Evolutionary conservation across 2,329 filamentous ascomycete species (phyloP), one percentile per base, ranked within the genome.

Genomic region (Beauveria rudraprayagi): DNA sequence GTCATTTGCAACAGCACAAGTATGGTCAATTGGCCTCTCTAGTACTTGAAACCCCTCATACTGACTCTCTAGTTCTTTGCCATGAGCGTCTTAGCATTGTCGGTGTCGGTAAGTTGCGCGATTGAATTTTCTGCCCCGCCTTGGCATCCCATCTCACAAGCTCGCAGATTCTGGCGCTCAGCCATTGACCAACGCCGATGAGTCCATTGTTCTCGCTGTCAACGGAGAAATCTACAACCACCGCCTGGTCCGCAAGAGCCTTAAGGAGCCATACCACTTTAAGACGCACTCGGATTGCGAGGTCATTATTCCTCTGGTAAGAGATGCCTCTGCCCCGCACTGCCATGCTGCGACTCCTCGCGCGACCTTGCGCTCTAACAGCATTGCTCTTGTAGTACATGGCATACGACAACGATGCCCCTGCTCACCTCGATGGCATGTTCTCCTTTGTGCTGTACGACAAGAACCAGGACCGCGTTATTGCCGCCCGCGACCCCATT

Each of bases 221-320:
- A 99, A 99, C 77, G 94, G 94, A 77, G 94, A 99, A 76, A 99
- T 99, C 75, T 99, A 99, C 84, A 99, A 99, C 86, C 94, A 99
- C 80, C 90, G 93, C 73, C 85, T 96, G 71, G 83, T 99, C 71
- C 89, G 94, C 73, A 97, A 97, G 79, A 81, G 81, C 69, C 80
- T 97, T 70, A 91, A 91, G 78, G 85, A 81, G 63, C 84, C 87
- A 43, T 97, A 97, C 77, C 88, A 92, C 76, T 99, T 97, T 87
- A 97, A 97, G 87, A 99, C 94, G 66, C 89, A 94, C 72, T 97
- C 93, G 43, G 94, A 99, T 73, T 99, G 94, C 78, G 94, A 99
- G 78, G 93, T 99, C 73, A 96, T 99, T 76, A 96, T 99, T 72
- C 94, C 95, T 67, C 77, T 99, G 82, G 91, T 95, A 83, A 73